These are phyloP conservation scores for Dendryphion nanum DNA, from an alignment of 2,329 filamentous ascomycete species.

Conservation along the genomic window DNA sequence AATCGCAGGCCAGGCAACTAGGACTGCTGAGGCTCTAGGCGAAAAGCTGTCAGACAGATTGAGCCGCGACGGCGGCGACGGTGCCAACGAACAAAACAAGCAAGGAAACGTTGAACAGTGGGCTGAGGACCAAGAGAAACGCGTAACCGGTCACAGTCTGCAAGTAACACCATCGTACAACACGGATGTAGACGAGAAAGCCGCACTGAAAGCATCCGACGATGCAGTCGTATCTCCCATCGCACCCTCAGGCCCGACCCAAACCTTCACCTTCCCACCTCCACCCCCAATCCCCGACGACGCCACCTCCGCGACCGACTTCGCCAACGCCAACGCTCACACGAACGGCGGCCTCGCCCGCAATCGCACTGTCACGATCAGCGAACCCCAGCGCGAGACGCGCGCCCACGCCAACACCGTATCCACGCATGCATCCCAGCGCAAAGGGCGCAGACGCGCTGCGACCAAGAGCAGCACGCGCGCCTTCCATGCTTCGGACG, in stretches of 20 bases:
- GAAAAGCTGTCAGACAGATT: slow-evolving; percentile 33
- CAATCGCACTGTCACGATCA: slow-evolving; percentile 36
- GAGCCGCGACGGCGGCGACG: slow-evolving; percentile 13
- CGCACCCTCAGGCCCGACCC: slow-evolving; percentile 15
- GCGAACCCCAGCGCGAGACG: slow-evolving; percentile 21
- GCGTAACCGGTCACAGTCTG: slow-evolving; percentile 9
- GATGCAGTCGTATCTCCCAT: slow-evolving; percentile 31
- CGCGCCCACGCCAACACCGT: slow-evolving; percentile 12
- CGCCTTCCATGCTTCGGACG: slow-evolving; percentile 65
- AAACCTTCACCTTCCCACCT: slow-evolving; percentile 31
- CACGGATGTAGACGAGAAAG: slow-evolving; percentile 32
- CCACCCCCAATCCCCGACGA: slow-evolving; percentile 32
- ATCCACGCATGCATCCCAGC: slow-evolving; percentile 16
- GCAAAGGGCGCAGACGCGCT: slow-evolving; percentile 64
- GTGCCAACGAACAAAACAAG: slow-evolving; percentile 11
- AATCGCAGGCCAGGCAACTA: slow-evolving; percentile 20
- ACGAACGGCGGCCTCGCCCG: slow-evolving; percentile 14
- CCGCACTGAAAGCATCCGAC: slow-evolving; percentile 19
- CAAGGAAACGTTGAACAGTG: slow-evolving; percentile 37
- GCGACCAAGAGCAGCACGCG: slow-evolving; percentile 69
- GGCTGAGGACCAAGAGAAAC: slow-evolving; percentile 39
- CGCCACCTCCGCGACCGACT: slow-evolving; percentile 6
- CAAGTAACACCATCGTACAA: slow-evolving; percentile 14
- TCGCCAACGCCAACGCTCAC: slow-evolving; percentile 10
- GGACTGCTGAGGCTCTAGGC: slow-evolving; percentile 21